phyloP scores from a whole-genome alignment of 441 rosid species.

The Populus hybrid region DNA sequence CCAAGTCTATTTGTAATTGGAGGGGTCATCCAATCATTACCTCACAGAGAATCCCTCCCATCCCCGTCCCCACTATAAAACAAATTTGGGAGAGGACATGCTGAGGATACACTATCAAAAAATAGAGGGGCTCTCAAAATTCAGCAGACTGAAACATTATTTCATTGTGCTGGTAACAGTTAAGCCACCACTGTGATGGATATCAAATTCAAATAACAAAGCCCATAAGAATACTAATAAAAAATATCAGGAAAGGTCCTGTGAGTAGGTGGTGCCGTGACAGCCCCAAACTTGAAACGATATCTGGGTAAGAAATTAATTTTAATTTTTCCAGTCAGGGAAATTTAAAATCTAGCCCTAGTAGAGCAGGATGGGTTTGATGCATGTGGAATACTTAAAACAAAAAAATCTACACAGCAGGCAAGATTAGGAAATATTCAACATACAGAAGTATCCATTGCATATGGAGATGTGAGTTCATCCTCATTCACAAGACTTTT shows the following conservation, averaged over 20 bases:
- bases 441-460: constrained; percentile 66
- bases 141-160: neutral
- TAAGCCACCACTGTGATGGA: neutral
- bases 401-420: neutral
- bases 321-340: neutral
- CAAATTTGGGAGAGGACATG: neutral
- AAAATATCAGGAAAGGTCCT: neutral
- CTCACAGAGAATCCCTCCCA: neutral
- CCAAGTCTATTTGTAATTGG: neutral
- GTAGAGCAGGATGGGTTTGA: neutral
- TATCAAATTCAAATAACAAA: neutral
- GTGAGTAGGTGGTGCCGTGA: neutral
- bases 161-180: neutral
- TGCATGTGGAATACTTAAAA: neutral
- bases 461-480: constrained; percentile 57
- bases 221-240: neutral
- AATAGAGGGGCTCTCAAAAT: neutral
- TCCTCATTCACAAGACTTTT: constrained; percentile 66
- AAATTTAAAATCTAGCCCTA: neutral
- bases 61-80: neutral
- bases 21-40: neutral
- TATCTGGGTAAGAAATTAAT: neutral
- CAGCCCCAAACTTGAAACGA: neutral
- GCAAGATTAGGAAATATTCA: constrained; percentile 6
- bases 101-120: neutral